phyloP scores from a whole-genome alignment of 78 protist species.

The Goniomonas avonlea region DNA sequence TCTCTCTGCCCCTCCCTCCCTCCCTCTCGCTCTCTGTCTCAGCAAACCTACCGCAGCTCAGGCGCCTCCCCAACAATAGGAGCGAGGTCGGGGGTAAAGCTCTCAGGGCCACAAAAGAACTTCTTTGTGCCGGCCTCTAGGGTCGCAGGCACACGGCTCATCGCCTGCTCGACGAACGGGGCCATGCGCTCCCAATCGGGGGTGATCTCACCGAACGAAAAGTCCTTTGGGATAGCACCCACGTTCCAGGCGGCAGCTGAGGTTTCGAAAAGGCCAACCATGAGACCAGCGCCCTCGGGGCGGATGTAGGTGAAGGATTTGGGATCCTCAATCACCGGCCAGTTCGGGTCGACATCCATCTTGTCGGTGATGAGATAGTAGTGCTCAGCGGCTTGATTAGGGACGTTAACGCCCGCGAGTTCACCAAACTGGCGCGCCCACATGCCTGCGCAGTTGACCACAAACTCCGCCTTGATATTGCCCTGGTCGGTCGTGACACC shows the following conservation, averaged over 20 bases:
- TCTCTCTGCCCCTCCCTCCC: background rate
- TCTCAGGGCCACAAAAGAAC: constrained; percentile 43
- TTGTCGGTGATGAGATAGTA: constrained; percentile 37
- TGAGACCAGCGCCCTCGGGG: constrained; percentile 33
- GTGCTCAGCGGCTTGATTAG: constrained; percentile 52
- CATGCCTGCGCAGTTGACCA: constrained; percentile 18
- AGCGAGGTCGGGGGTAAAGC: constrained; percentile 39
- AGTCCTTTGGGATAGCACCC: background rate
- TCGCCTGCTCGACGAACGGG: constrained; percentile 30
- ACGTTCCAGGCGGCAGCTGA: constrained; percentile 25
- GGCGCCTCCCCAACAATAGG: constrained; percentile 31
- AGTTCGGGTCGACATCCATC: constrained; percentile 14
- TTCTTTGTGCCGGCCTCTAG: constrained; percentile 1
- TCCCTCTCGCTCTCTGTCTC: background rate
- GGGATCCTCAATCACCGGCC: constrained; percentile 51
- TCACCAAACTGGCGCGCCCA: constrained; percentile 11
- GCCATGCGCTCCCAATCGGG: constrained; percentile 33
- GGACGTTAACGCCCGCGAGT: constrained; percentile 17
- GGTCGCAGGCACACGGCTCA: background rate
- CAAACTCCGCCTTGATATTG: background rate
- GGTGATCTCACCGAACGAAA: constrained; percentile 19
- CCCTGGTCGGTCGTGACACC: background rate
- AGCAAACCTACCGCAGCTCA: background rate
- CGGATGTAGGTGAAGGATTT: constrained; percentile 30
- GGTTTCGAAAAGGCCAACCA: constrained; percentile 41